A percentile compares a stretch with the other conserved stretches of the same genome.
Evolutionary conservation across 2,329 filamentous ascomycete genomes (phyloP).

Genomic region (Fusarium setosum): DNA sequence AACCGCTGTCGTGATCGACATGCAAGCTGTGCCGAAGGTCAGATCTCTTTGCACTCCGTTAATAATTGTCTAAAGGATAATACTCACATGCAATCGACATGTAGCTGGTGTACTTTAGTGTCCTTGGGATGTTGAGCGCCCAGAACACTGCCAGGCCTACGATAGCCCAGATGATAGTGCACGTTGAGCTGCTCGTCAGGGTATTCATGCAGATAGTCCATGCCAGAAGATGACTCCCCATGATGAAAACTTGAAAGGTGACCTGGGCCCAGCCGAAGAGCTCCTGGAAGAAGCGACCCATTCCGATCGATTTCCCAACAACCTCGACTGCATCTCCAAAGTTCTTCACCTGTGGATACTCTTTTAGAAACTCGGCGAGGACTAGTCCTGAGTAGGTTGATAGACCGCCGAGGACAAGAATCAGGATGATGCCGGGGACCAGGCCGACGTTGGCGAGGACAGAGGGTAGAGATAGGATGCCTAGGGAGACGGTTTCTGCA

Average conservation of each 20-base stretch:
- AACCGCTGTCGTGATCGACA: constrained; percentile 71
- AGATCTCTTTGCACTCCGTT: too few species aligned
- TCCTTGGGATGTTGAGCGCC: constrained; percentile 69
- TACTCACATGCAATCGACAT: constrained; percentile 66
- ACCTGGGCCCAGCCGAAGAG: constrained; percentile 69
- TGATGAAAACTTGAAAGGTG: constrained; percentile 74
- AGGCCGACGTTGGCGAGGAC: constrained; percentile 79
- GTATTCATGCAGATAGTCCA: constrained; percentile 76
- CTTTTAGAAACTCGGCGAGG: constrained; percentile 75
- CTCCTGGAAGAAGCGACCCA: constrained; percentile 66
- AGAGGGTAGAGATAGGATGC: constrained; percentile 78
- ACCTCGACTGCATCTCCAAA: constrained; percentile 75
- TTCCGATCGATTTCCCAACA: constrained; percentile 56
- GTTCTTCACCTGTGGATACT: constrained; percentile 74
- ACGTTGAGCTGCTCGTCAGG: constrained; percentile 68
- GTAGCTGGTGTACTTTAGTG: constrained; percentile 70
- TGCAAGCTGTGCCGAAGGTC: constrained; percentile 54
- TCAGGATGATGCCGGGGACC: constrained; percentile 78
- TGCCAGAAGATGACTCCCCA: constrained; percentile 76
- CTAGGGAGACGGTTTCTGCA: constrained; percentile 59
- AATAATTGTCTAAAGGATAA: too few species aligned
- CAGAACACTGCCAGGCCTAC: constrained; percentile 69
- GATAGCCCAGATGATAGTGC: constrained; percentile 73
- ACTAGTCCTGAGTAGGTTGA: constrained; percentile 71
- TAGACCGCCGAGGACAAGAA: constrained; percentile 72